Base-by-base conservation (phyloP, 148 eudicot species). In the Arbutus unedo region DNA sequence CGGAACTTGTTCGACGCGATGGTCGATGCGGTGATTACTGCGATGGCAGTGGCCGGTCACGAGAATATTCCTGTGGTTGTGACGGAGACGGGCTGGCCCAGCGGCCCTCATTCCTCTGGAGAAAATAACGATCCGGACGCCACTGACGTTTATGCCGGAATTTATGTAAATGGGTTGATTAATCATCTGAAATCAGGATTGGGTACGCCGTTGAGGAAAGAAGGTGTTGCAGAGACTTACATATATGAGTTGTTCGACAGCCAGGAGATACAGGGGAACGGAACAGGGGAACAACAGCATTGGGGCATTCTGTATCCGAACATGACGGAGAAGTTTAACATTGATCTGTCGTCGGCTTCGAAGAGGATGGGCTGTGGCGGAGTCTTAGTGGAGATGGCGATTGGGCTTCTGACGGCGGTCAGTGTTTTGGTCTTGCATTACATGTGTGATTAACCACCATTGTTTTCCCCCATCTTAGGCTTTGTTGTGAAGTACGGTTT, bases 151-250 rank as follows among this genome's bases (percentile, higher is more conserved):
- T 93, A 86, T 31, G 93, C 98, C 0, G 92, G 85, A 84, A 87
- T 92, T 94, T 95, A 89, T 80, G 51, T 91, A 64, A 87, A 60
- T 51, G 98, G 98, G 0, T 62, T 95, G 88, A 57, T 93, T 0
- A 64, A 45, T 16, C 96, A 95, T 76, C 51, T 95, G 81, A 90
- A 78, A 54, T 86, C 91, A 8, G 95, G 98, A 0, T 4, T 62
- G 19, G 98, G 98, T 0, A 92, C 98, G 0, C 96, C 98, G 0
- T 51, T 95, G 89, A 89, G 93, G 87, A 93, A 91, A 73, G 98
- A 93, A 38, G 96, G 95, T 0, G 91, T 84, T 1, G 82, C 86
- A 9, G 90, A 88, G 85, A 91, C 87, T 31, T 94, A 91, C 79
- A 79, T 94, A 6, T 95, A 87, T 54, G 91, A 95, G 78, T 38